Evolutionary conservation across 208 protist genomes (phyloP).

Genomic region (Balamuthia mandrillaris): DNA sequence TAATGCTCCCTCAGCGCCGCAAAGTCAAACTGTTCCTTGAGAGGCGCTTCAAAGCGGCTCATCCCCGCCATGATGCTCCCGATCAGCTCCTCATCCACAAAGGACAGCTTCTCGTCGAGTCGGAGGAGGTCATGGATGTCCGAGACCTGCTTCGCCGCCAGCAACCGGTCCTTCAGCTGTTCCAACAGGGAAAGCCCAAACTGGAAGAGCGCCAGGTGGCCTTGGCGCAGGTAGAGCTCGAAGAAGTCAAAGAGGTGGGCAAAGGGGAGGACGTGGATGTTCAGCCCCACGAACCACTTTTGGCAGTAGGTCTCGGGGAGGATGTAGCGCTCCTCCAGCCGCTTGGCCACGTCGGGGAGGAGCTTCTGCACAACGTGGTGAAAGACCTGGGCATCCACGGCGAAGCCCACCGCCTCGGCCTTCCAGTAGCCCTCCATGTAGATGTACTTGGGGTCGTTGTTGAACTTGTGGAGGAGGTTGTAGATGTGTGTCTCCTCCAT

Average conservation of each 20-base stretch:
- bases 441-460: not conserved
- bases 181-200: conserved; percentile 1
- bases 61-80: not conserved
- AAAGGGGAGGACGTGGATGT: not conserved
- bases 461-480: not conserved
- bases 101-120: not conserved
- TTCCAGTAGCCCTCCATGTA: conserved; percentile 19
- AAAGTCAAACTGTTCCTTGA: not conserved
- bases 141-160: not conserved
- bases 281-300: conserved; percentile 3
- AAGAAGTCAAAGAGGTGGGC: not conserved
- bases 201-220: not conserved
- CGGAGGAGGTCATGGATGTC: not conserved
- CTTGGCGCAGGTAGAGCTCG: not conserved
- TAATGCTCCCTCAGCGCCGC: not conserved
- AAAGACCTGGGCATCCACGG: not conserved
- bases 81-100: not conserved
- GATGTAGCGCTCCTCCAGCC: conserved; percentile 9
- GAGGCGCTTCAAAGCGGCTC: not conserved
- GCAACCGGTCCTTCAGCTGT: not conserved
- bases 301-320: conserved; percentile 8
- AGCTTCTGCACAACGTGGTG: not conserved
- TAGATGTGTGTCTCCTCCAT: not conserved
- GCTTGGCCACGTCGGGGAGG: not conserved
- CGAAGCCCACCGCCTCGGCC: not conserved